Evolutionary conservation across 1,139 yeast genomes (phyloP), one percentile per base, ranked within the genome.

Genomic region (Debaryomycetaceae sp.): DNA sequence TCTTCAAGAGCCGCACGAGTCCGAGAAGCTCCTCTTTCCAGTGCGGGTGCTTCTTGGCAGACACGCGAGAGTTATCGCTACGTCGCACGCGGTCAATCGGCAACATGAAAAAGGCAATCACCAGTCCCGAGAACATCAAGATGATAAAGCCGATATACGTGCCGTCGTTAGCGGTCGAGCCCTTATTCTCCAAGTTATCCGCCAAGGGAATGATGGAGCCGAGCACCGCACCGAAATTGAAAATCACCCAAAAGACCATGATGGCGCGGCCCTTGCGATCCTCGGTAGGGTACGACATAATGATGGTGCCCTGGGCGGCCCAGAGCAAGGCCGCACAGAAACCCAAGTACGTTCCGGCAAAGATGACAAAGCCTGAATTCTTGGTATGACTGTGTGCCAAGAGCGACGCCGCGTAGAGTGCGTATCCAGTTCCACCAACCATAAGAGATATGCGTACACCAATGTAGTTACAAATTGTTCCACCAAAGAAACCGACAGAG

Each of bases 151-250:
- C 79, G 34, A 67, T 65, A 41, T 62, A 74, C 12, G 80, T 72
- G 16, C 75, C 72, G 39, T 68, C 71, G 30, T 58, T 61, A 25
- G 61, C 77, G 16, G 62, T 40, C 20, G 58, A 42, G 4, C 45
- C 48, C 22, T 47, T 45, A 36, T 56, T 55, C 31, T 62, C 41
- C 37, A 71, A 40, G 41, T 66, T 69, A 38, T 64, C 56, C 19
- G 67, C 76, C 45, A 72, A 62, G n/a, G 76, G 73, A 35, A 72
- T 65, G 30, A 68, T 52, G 13, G 71, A 58, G 31, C 78, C 77
- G 36, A 65, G 68, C 30, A 73, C 79, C 11, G 74, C 77, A 43
- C 81, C 81, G 38, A 73, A 51, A 52, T 73, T 73, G 59, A 74
- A 74, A 33, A 74, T 69, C 32, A 69, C 58, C 81, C 81, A 74